These are phyloP conservation scores for Podaxis sp. DNA, from an alignment of 768 basidiomycete genomes.

Conservation along the genomic window DNA sequence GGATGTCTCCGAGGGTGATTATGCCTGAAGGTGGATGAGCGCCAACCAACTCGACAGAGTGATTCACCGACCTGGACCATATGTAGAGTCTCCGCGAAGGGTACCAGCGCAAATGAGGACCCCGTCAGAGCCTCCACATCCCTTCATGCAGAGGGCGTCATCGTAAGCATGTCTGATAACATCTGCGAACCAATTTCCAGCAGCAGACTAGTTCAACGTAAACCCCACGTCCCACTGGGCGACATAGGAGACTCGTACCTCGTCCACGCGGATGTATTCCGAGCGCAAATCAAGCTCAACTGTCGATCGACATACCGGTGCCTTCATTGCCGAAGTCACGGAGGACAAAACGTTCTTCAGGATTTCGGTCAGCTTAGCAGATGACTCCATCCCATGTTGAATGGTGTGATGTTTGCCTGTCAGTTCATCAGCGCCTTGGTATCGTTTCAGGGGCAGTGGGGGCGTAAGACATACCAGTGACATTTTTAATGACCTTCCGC, in stretches of 20 bases:
- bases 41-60: background rate
- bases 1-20: conserved; percentile 81
- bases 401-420: conserved; percentile 68
- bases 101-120: conserved; percentile 85
- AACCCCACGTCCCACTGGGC: background rate
- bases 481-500: conserved; percentile 56
- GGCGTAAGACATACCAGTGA: conserved; percentile 48
- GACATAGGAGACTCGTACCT: conserved; percentile 41
- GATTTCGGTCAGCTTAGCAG: conserved; percentile 52
- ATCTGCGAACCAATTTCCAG: conserved; percentile 85
- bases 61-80: conserved; percentile 65
- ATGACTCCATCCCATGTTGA: conserved; percentile 58
- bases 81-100: conserved; percentile 80
- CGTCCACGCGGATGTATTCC: conserved; percentile 67
- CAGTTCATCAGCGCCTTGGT: conserved; percentile 3
- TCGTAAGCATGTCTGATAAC: conserved; percentile 83
- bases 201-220: conserved; percentile 49
- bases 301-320: conserved; percentile 72
- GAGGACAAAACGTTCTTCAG: conserved; percentile 64
- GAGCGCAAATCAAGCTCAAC: conserved; percentile 74
- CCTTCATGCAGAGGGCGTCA: conserved; percentile 58
- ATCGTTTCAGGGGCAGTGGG: background rate
- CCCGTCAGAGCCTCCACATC: conserved; percentile 68
- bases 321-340: conserved; percentile 68
- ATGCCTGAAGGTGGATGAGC: conserved; percentile 44